Evolutionary conservation across 768 basidiomycete genomes (phyloP).

Genomic region (Mycena epipterygia): DNA sequence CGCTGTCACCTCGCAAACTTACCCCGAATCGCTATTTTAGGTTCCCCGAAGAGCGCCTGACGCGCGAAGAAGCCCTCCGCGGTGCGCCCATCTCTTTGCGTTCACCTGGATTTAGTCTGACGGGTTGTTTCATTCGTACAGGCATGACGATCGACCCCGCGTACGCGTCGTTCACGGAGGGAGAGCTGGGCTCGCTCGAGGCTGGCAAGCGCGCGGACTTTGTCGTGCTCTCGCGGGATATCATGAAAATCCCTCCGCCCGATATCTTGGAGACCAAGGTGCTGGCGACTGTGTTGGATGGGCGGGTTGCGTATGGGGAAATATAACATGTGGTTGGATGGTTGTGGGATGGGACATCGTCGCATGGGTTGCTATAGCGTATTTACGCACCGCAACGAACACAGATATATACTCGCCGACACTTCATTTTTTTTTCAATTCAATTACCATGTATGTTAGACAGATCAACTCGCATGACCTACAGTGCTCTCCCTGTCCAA

Average conservation of each 20-base stretch:
- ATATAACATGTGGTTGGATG: too few relatives aligned
- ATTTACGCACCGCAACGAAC: too few relatives aligned
- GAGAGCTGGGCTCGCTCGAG: conserved; percentile 76
- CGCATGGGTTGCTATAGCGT: too few relatives aligned
- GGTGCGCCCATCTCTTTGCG: conserved; percentile 52
- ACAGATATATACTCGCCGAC: too few relatives aligned
- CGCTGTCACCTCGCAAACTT: background rate
- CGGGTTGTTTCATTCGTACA: conserved; percentile 56
- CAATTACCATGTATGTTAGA: too few relatives aligned
- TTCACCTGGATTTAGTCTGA: background rate
- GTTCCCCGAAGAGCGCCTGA: conserved; percentile 81
- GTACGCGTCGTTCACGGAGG: conserved; percentile 86
- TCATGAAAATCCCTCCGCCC: conserved; percentile 68
- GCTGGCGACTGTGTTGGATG: conserved; percentile 74
- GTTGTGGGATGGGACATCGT: too few relatives aligned
- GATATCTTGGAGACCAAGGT: conserved; percentile 72
- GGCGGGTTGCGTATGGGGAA: conserved; percentile 65
- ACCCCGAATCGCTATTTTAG: conserved; percentile 56
- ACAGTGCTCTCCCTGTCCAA: too few relatives aligned
- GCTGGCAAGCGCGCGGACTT: conserved; percentile 91
- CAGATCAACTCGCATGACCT: too few relatives aligned
- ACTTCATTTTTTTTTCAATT: too few relatives aligned
- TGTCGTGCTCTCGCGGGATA: conserved; percentile 84
- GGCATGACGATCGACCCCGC: conserved; percentile 94
- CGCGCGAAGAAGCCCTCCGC: conserved; percentile 84